Conservation (phyloP, 2,329 filamentous ascomycete genomes). For the Zalaria obscura region DNA sequence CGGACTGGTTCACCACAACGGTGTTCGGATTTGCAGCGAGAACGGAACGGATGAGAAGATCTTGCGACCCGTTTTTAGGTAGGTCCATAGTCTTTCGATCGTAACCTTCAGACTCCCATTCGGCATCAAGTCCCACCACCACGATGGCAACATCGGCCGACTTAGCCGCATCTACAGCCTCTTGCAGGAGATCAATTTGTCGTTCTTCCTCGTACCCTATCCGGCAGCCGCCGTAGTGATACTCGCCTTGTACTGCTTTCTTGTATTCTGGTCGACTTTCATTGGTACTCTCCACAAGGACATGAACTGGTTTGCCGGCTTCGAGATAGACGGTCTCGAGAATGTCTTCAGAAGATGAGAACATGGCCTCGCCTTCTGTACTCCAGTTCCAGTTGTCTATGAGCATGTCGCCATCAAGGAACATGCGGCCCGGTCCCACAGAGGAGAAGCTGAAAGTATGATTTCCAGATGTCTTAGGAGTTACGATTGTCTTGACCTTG, state of each 20-base stretch:
- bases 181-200: constrained; percentile 12
- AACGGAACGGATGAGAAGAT: constrained; percentile 51
- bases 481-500: background rate
- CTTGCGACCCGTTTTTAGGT: constrained; percentile 43
- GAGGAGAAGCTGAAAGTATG: background rate
- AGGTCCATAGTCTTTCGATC: constrained; percentile 48
- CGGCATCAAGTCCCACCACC: constrained; percentile 41
- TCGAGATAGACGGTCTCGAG: background rate
- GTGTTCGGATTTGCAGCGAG: constrained; percentile 53
- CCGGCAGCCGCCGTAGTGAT: background rate
- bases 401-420: constrained; percentile 17
- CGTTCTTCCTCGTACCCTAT: background rate
- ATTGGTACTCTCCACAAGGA: background rate
- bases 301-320: background rate
- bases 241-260: background rate
- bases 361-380: background rate
- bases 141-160: constrained; percentile 56
- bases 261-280: background rate
- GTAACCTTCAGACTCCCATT: constrained; percentile 33
- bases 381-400: background rate
- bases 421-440: background rate
- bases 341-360: background rate
- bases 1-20: constrained; percentile 62
- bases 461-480: background rate
- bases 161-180: constrained; percentile 47